Evolutionary conservation across 2,329 filamentous ascomycete species (phyloP).

Genomic region (Epicoccum nigrum): DNA sequence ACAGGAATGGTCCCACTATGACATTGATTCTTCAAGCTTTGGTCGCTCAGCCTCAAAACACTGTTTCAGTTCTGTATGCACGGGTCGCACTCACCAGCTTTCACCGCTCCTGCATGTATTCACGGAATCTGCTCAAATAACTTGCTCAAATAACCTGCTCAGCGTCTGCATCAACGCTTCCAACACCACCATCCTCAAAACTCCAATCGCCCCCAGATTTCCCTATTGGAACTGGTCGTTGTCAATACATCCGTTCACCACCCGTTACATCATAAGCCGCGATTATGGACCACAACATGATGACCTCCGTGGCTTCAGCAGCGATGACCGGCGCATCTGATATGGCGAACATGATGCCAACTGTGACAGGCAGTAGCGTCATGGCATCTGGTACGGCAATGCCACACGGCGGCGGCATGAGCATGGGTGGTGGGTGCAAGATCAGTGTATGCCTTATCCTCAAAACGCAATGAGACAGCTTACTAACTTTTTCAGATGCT

Average conservation of each 20-base stretch:
- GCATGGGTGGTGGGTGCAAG: conserved; percentile 39
- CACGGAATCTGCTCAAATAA: too few species aligned
- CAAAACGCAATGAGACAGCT: background rate
- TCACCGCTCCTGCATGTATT: too few species aligned
- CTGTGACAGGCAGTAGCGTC: conserved; percentile 24
- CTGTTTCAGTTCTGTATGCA: too few species aligned
- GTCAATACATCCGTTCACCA: background rate
- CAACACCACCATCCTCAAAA: too few species aligned
- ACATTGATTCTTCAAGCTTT: too few species aligned
- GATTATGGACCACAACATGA: conserved; percentile 20
- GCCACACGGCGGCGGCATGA: conserved; percentile 25
- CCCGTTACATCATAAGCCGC: background rate
- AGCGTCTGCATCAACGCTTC: too few species aligned
- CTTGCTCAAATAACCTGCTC: too few species aligned
- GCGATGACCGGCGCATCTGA: conserved; percentile 19
- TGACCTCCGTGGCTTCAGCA: conserved; percentile 14
- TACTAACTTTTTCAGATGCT: conserved; percentile 61
- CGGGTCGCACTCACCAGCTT: too few species aligned
- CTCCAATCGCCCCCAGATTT: background rate
- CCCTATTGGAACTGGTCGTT: too few species aligned
- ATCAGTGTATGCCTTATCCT: conserved; percentile 33
- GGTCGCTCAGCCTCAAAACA: too few species aligned
- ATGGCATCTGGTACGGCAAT: conserved; percentile 32
- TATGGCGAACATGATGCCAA: conserved; percentile 21
- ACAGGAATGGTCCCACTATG: too few species aligned